Evolutionary conservation across 305 asterid species (phyloP), one percentile per base, ranked within the genome.

Genomic region (Rubia balearica): DNA sequence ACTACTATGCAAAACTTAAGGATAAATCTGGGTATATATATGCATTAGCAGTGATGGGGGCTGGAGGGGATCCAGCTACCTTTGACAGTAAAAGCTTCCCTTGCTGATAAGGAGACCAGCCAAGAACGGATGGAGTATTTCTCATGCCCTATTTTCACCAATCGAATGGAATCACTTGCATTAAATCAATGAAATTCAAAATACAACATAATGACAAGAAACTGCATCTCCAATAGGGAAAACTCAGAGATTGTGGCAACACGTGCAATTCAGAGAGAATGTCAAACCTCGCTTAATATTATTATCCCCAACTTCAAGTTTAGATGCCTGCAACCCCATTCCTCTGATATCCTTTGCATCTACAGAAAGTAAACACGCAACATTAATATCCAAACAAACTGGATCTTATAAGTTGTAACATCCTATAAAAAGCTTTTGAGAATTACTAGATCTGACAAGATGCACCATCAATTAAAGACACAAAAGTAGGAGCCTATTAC

Each of bases 251-350:
- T 5, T 38, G 49, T 27, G 55, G 62, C 30, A 22, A 38, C 53
- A 51, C 10, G 3, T 71, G 73, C 33, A 36, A 33, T 21, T 64
- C 43, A 70, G 63, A 72, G 68, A 5, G 22, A 67, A 66, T 46
- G 67, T 46, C 84, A 69, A 76, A 90, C 99, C 98, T 82, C 61
- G 85, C 68, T 77, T 88, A n/a, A 16, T 51, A 81, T 78, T 71
- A 79, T 67, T 87, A 73, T 86, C 88, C 24, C 80, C 78, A 71
- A 80, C 88, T 86, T 90, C 95, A 71, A 94, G 99, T 83, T 94
- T 94, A 14, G 99, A 88, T 76, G 91, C 98, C 83, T 94, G 98
- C 86, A 94, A 82, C 80, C 97, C 98, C 92, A 91, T 78, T 71
- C 98, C 99, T 82, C 98, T 82, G 75, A 94, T 83, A 77, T 91